Percentiles rank a stretch among this genome's conserved stretches.
Conservation (phyloP, 257 asterid species). For the Solanum tarijense region DNA sequence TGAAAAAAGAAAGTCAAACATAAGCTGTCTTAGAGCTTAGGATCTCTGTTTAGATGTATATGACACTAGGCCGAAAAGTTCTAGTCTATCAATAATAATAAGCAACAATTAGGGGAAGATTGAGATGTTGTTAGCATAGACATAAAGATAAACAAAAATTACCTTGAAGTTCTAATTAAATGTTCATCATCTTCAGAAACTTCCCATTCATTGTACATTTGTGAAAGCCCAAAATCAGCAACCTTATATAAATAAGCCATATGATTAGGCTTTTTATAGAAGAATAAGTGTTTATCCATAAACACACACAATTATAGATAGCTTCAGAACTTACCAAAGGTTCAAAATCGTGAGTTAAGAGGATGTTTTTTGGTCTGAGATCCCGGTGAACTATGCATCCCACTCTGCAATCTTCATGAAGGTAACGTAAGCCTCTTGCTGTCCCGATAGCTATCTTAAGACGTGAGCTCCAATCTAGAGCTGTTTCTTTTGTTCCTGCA, state of each 20-base stretch:
- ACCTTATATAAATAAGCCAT: conserved; percentile 34
- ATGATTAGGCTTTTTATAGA: neutral
- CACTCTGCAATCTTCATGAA: conserved; percentile 93
- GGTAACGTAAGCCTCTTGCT: conserved; percentile 88
- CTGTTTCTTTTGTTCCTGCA: conserved; percentile 37
- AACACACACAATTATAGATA: neutral
- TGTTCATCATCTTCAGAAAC: conserved; percentile 31
- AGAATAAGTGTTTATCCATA: neutral
- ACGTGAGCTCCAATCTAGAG: conserved; percentile 62
- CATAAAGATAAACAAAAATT: neutral
- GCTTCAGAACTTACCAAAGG: conserved; percentile 48
- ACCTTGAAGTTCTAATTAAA: conserved; percentile 58
- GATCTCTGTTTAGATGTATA: neutral
- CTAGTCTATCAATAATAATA: neutral
- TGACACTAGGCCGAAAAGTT: neutral
- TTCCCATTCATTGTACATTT: conserved; percentile 65
- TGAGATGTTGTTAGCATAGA: neutral
- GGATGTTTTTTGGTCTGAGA: conserved; percentile 73
- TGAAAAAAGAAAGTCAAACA: neutral
- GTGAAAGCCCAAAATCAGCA: conserved; percentile 82
- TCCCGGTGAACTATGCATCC: conserved; percentile 80
- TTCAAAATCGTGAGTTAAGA: conserved; percentile 80
- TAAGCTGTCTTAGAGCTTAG: neutral
- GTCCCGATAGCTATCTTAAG: conserved; percentile 75
- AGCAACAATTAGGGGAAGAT: neutral